Conservation (phyloP, 1,139 yeast species). For the Pichia sp. region DNA sequence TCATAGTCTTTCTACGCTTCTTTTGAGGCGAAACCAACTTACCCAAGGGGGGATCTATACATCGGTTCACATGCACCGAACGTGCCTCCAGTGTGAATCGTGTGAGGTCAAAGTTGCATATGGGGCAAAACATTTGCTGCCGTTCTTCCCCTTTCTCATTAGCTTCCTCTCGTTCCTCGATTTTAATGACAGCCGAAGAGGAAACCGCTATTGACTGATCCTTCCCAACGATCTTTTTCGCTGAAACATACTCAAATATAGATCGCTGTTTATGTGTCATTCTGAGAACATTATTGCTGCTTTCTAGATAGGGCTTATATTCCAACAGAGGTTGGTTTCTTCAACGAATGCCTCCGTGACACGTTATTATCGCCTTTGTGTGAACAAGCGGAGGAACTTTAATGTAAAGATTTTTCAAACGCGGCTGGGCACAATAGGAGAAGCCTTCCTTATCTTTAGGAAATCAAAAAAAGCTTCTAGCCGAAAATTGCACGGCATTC, state of each 20-base stretch:
- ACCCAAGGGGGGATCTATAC: slow-evolving; percentile 33
- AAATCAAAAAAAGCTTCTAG: no score
- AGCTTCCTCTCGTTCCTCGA: neutral
- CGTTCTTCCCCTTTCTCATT: neutral
- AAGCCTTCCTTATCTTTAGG: no score
- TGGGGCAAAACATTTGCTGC: slow-evolving; percentile 42
- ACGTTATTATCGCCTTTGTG: no score
- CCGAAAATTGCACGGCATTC: no score
- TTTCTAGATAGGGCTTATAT: no score
- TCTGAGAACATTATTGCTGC: neutral
- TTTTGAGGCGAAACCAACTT: neutral
- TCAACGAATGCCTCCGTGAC: no score
- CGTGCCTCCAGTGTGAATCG: slow-evolving; percentile 40
- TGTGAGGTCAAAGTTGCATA: slow-evolving; percentile 42
- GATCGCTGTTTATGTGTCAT: slow-evolving; percentile 9
- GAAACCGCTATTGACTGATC: neutral
- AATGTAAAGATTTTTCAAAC: no score
- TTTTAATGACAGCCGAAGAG: neutral
- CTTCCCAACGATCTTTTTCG: neutral
- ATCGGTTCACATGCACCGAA: slow-evolving; percentile 56
- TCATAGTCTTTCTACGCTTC: neutral
- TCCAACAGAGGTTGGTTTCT: no score
- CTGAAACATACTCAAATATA: slow-evolving; percentile 7
- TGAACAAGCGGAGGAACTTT: no score
- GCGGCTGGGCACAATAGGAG: no score